Evolutionary conservation across 2,329 filamentous ascomycete genomes (phyloP).

Genomic region (Clarireedia homoeocarpa): DNA sequence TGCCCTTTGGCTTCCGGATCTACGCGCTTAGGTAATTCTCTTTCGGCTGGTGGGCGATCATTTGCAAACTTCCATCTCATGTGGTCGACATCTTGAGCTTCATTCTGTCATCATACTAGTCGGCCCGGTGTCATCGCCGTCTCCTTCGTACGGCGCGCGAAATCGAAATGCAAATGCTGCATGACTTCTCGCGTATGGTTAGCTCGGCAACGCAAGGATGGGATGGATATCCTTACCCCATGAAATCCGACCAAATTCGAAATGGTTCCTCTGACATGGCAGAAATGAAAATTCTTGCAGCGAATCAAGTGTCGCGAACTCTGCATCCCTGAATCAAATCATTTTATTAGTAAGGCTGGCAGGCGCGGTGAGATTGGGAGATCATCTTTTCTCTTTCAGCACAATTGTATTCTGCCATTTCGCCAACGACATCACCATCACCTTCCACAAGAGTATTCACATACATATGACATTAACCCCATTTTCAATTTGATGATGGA

Average conservation of each 20-base stretch:
- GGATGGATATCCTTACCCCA: neutral
- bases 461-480: neutral
- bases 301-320: neutral
- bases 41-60: too few species aligned
- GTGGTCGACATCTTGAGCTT: neutral
- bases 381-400: neutral
- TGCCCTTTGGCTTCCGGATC: neutral
- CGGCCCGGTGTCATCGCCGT: neutral
- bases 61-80: neutral
- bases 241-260: neutral
- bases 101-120: neutral
- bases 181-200: neutral
- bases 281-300: neutral
- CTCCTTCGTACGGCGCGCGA: too few species aligned
- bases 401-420: neutral
- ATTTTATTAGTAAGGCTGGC: conserved; percentile 5
- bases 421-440: neutral
- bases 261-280: conserved; percentile 6
- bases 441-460: neutral
- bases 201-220: neutral
- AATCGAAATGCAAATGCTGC: too few species aligned
- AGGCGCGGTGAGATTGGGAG: conserved; percentile 7
- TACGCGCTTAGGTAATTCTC: too few species aligned
- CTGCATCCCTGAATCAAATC: conserved; percentile 1
- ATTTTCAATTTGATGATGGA: neutral